Conservation (phyloP, 345 rosid genomes). For the Geranium rotundifolium region DNA sequence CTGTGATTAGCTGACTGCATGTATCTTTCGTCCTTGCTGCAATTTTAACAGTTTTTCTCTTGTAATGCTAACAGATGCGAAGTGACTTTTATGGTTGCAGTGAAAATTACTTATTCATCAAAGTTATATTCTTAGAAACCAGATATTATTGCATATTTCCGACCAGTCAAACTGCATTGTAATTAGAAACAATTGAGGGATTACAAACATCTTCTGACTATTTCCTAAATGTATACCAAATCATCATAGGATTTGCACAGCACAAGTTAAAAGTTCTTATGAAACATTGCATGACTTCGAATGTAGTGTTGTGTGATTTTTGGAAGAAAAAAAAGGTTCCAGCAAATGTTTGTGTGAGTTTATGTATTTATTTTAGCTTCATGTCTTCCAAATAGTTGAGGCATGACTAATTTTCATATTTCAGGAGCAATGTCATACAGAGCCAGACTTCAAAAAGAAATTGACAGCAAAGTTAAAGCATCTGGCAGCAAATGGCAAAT, state of each 20-base stretch:
- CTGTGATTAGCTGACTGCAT: not conserved
- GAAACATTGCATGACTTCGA: not conserved
- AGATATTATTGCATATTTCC: not conserved
- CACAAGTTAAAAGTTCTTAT: not conserved
- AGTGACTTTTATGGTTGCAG: no score
- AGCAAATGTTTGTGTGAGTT: not conserved
- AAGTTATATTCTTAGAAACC: no score
- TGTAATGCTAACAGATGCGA: no score
- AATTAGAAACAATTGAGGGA: not conserved
- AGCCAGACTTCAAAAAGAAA: slow-evolving; percentile 62
- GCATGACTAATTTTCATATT: slow-evolving; percentile 14
- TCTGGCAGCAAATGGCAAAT: slow-evolving; percentile 62
- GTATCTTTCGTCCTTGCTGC: slow-evolving; percentile 1
- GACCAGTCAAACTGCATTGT: not conserved
- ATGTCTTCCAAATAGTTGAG: slow-evolving; percentile 10
- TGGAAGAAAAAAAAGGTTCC: not conserved
- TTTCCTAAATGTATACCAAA: not conserved
- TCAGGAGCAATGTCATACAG: slow-evolving; percentile 66
- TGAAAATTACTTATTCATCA: no score
- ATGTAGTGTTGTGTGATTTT: not conserved
- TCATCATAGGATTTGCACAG: not conserved
- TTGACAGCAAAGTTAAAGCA: slow-evolving; percentile 65
- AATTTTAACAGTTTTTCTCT: no score
- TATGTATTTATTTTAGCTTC: not conserved
- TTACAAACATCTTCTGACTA: not conserved